A percentile compares a stretch with the other conserved stretches of the same genome.
Conservation (phyloP, 768 basidiomycete species). For the Omphalotus guepiniiformis region DNA sequence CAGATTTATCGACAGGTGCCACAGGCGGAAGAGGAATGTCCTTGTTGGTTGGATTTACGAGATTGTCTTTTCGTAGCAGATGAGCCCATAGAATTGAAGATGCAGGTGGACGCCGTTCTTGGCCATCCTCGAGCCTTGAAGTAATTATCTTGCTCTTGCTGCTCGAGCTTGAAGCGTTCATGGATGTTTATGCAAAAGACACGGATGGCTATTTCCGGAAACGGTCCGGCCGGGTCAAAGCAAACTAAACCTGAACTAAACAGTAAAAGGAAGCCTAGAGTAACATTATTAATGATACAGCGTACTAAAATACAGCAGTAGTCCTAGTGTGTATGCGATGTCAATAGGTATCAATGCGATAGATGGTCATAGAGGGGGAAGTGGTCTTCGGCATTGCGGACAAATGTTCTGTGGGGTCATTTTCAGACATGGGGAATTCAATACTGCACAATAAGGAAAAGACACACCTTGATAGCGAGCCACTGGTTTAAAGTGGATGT, state of each 20-base stretch:
- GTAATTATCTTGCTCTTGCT: too few species aligned
- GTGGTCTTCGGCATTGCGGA: conserved; percentile 81
- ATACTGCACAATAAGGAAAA: not conserved
- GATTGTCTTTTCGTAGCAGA: conserved; percentile 42
- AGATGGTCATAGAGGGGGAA: conserved; percentile 75
- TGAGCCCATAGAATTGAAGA: conserved; percentile 44
- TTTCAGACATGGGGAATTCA: conserved; percentile 2
- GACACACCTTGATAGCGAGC: conserved; percentile 67
- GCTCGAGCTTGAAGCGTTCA: too few species aligned
- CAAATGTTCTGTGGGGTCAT: conserved; percentile 66
- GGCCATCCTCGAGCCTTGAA: too few species aligned
- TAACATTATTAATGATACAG: too few species aligned
- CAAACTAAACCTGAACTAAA: too few species aligned
- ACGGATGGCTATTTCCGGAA: too few species aligned
- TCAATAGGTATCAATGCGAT: too few species aligned
- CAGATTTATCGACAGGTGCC: conserved; percentile 58
- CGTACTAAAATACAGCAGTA: too few species aligned
- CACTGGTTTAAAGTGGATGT: conserved; percentile 36
- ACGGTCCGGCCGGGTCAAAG: too few species aligned
- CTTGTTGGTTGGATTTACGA: not conserved
- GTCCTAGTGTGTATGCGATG: too few species aligned
- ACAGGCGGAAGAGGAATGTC: conserved; percentile 31
- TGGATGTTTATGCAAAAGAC: too few species aligned
- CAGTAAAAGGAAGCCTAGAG: too few species aligned
- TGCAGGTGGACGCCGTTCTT: not conserved